These are phyloP conservation scores for Pneumocystis jirovecii DNA, from an alignment of 1,139 yeast species.

Conservation along the genomic window DNA sequence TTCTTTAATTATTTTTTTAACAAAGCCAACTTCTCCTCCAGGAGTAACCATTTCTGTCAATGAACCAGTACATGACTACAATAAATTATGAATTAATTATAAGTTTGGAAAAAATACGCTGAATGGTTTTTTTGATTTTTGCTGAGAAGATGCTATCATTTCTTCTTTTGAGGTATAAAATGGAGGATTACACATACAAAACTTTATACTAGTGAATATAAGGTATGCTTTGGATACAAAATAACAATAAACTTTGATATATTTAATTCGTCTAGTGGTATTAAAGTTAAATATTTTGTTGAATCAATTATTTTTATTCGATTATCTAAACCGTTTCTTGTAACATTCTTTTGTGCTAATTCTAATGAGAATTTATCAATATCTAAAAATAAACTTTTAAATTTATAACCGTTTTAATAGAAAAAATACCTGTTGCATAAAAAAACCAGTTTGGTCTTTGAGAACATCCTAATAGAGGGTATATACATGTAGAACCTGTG, in stretches of 20 bases:
- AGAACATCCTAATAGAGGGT: slow-evolving; percentile 16
- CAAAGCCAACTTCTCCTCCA: slow-evolving; percentile 31
- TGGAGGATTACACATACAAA: slow-evolving; percentile 34
- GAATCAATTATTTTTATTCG: slow-evolving; percentile 10
- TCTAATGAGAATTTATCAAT: slow-evolving; percentile 13
- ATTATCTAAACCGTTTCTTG: slow-evolving; percentile 11
- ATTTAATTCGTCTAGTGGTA: not conserved
- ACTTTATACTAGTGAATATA: slow-evolving; percentile 10
- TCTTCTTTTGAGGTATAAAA: slow-evolving; percentile 27
- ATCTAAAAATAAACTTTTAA: slow-evolving; percentile 9
- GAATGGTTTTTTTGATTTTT: slow-evolving; percentile 9
- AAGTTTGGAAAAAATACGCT: slow-evolving; percentile 2
- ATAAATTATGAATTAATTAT: not conserved
- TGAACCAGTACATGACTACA: slow-evolving; percentile 16
- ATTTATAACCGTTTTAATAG: not conserved
- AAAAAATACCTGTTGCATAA: slow-evolving; percentile 14
- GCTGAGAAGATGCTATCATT: slow-evolving; percentile 14
- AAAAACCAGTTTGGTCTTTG: slow-evolving; percentile 14
- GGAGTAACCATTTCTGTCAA: slow-evolving; percentile 24
- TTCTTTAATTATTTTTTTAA: slow-evolving; percentile 24
- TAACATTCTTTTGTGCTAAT: slow-evolving; percentile 13
- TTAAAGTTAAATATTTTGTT: not conserved
- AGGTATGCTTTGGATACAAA: not conserved
- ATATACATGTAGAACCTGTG: slow-evolving; percentile 18
- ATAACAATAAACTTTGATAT: slow-evolving; percentile 3